Base-by-base conservation (phyloP, 306 rosid genomes). In the Trichosanthes cucumerina region DNA sequence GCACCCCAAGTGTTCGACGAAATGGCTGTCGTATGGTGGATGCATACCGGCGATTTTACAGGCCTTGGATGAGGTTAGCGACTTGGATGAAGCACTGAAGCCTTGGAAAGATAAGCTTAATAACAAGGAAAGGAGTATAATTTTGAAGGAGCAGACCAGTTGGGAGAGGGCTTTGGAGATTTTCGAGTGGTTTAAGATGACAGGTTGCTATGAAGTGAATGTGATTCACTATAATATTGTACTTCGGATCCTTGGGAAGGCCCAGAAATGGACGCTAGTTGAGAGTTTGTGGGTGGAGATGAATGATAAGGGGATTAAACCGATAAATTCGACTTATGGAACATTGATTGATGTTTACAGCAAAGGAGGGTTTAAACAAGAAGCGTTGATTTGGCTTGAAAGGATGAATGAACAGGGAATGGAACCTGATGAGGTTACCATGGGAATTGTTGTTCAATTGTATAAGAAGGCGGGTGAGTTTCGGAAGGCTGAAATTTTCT, bases 361-460 rank as follows among this genome's bases (percentile, higher is more conserved):
- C 82, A 92, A 90, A 86, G 96, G 90, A 12, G 96, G 97, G 43
- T 86, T 82, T 8, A 89, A 83, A 77, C 91, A 89, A 54, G 90
- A 92, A 46, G 96, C 98, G 0, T 85, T 89, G 26, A 63, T 82
- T 49, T 94, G 98, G 97, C 93, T 94, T 38, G 92, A 87, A 59
- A 87, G 81, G 83, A 94, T 94, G 98, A 84, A 81, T 28, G 83
- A 82, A 73, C 88, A 88, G 21, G 91, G 95, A 44, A 87, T 94
- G 88, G 90, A 87, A 46, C 97, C 97, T 13, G 98, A 94, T 85
- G 98, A 94, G 87, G 91, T 94, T 34, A 94, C 97, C 7, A 86
- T 94, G 98, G 97, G 89, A 78, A 94, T 86, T 80, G 95, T 94
- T 8, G 90, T 94, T 83, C 98, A 92, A 76, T 46, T 94, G 90